phyloP scores from a whole-genome alignment of 2,329 filamentous ascomycete genomes.

The Fusarium falciforme region DNA sequence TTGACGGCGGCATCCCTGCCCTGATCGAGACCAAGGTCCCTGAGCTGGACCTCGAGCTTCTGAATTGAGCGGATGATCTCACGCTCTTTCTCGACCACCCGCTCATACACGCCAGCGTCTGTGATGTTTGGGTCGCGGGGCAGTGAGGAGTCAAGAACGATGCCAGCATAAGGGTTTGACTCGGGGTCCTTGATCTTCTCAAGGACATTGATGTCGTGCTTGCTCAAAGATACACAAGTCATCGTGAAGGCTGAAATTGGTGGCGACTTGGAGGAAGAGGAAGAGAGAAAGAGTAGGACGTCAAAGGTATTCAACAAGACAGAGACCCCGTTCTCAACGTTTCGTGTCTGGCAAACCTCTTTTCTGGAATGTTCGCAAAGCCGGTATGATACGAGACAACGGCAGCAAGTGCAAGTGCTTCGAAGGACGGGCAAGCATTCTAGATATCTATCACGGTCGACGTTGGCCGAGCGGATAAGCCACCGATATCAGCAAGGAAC shows the following conservation, averaged over 20 bases:
- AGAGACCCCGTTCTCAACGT: background rate
- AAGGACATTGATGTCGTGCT: slow-evolving; percentile 70
- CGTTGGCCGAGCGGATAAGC: slow-evolving; percentile 23
- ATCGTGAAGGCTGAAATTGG: slow-evolving; percentile 50
- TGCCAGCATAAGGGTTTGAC: slow-evolving; percentile 64
- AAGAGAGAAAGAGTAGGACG: background rate
- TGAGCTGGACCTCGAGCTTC: slow-evolving; percentile 64
- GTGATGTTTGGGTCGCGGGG: slow-evolving; percentile 69
- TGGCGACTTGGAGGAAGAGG: background rate
- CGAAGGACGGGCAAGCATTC: slow-evolving; percentile 14
- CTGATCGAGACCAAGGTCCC: slow-evolving; percentile 52
- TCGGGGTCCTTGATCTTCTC: slow-evolving; percentile 77
- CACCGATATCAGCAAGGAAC: slow-evolving; percentile 5
- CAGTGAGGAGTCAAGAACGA: slow-evolving; percentile 65
- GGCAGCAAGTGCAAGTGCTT: slow-evolving; percentile 11
- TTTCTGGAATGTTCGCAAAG: slow-evolving; percentile 7
- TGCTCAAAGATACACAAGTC: slow-evolving; percentile 63
- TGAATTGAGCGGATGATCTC: slow-evolving; percentile 67
- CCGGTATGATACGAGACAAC: slow-evolving; percentile 16
- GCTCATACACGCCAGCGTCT: slow-evolving; percentile 62
- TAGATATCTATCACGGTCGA: slow-evolving; percentile 28
- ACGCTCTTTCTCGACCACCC: slow-evolving; percentile 62
- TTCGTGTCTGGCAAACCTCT: background rate
- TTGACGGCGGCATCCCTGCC: slow-evolving; percentile 52
- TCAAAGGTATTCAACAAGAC: slow-evolving; percentile 2